Conservation (phyloP, 345 rosid genomes). For the Corchorus capsularis region DNA sequence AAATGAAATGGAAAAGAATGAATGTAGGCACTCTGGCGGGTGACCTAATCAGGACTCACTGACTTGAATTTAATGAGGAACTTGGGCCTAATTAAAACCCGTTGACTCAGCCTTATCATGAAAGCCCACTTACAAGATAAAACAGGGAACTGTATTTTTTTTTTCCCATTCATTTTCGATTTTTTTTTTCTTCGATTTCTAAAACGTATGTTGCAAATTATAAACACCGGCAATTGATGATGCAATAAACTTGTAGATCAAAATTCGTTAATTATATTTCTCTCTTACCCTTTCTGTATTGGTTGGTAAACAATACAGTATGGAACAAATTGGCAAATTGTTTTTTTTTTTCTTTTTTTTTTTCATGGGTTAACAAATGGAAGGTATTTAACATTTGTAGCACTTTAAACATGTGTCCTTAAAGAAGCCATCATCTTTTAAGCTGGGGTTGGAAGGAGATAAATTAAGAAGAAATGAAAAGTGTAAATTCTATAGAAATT, state of each 20-base stretch:
- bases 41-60: constrained; percentile 28
- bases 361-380: not conserved
- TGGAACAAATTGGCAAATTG: not conserved
- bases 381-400: not conserved
- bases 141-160: not conserved
- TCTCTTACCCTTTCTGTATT: not conserved
- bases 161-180: not conserved
- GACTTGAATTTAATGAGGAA: not conserved
- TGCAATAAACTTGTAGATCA: not conserved
- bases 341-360: not conserved
- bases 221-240: no score
- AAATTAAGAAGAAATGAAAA: not conserved
- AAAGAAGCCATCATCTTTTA: not conserved
- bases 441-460: not conserved
- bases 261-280: no score
- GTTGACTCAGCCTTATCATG: not conserved
- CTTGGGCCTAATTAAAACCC: not conserved
- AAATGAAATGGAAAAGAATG: no score
- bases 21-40: constrained; percentile 17
- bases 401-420: constrained; percentile 10
- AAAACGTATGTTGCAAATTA: no score
- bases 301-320: constrained; percentile 32
- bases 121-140: not conserved
- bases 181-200: not conserved
- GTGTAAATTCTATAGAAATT: not conserved